Base-by-base conservation (phyloP, 805 yeast genomes). In the Sporopachydermia quercuum region DNA sequence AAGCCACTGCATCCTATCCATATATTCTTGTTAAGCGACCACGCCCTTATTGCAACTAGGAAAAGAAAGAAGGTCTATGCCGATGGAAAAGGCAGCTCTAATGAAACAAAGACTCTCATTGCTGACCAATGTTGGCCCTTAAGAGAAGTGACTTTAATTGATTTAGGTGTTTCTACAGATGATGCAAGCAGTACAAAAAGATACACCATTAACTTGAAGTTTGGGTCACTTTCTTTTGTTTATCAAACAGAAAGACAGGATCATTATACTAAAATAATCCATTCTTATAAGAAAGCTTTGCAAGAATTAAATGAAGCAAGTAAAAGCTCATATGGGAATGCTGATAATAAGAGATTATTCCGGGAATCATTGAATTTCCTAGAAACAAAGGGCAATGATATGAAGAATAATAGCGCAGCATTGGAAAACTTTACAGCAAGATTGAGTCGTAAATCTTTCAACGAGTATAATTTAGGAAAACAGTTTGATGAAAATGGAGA, bases 121-220 rank as follows among this genome's bases (percentile, higher is more conserved):
- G 89, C 93, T 1, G 76, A 75, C 23, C 79, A 80, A 48, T 81
- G 89, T 57, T 78, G 87, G 79, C 80, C 87, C 3, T 58, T 86
- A 19, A 62, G 71, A 36, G 83, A 78, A 34, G 71, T 79, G 5
- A 61, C 62, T 15, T 54, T 77, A 17, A 45, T 56, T 6, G 71
- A 70, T 37, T 61, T 66, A 18, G 46, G 40, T 47, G 56, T 43
- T 37, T 47, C 6, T 18, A 39, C 43, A 16, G 43, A 43, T 3
- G 47, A 46, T 8, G 30, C 8, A 43, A 50, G 36, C 37, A 53
- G 34, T 40, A 50, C 4, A 47, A 52, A 23, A 43, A 43, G 14
- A 46, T 48, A 27, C 46, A 45, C 46, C 42, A 62, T 76, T 39
- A 68, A 65, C 43, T 59, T 76, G 37, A 61, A 63, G 19, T 60